Conservation (phyloP, 345 rosid genomes). For the Populus nigra region DNA sequence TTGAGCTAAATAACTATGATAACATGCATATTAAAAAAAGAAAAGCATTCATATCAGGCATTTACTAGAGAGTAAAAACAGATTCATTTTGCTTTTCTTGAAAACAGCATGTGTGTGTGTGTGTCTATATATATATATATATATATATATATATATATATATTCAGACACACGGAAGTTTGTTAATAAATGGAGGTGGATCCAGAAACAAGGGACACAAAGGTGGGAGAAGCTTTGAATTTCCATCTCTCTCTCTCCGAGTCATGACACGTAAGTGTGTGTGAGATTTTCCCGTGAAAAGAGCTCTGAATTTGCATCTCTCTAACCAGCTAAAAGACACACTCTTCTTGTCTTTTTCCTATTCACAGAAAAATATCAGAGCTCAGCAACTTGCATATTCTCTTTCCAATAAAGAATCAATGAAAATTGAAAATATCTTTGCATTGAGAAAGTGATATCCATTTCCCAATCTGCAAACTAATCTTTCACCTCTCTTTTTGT, state of each 20-base stretch:
- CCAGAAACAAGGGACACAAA: background rate
- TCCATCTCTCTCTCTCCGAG: background rate
- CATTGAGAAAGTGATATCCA: background rate
- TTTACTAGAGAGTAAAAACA: too few relatives aligned
- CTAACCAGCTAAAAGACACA: background rate
- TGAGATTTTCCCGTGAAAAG: background rate
- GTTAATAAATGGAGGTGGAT: background rate
- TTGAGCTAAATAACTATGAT: too few relatives aligned
- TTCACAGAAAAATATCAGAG: background rate
- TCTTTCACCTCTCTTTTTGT: background rate
- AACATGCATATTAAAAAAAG: too few relatives aligned
- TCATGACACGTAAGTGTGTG: background rate
- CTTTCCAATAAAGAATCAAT: background rate
- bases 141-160: background rate
- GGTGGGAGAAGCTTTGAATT: background rate
- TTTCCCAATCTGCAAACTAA: background rate
- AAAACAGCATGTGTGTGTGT: too few relatives aligned
- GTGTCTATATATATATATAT: too few relatives aligned
- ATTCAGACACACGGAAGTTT: background rate
- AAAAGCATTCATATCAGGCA: too few relatives aligned
- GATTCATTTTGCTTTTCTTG: too few relatives aligned
- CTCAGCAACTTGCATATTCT: background rate
- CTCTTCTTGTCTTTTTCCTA: background rate
- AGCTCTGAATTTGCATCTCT: background rate
- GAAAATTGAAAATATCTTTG: constrained; percentile 7